Evolutionary conservation across 148 eudicot genomes (phyloP).

Genomic region (Limonium bicolor): DNA sequence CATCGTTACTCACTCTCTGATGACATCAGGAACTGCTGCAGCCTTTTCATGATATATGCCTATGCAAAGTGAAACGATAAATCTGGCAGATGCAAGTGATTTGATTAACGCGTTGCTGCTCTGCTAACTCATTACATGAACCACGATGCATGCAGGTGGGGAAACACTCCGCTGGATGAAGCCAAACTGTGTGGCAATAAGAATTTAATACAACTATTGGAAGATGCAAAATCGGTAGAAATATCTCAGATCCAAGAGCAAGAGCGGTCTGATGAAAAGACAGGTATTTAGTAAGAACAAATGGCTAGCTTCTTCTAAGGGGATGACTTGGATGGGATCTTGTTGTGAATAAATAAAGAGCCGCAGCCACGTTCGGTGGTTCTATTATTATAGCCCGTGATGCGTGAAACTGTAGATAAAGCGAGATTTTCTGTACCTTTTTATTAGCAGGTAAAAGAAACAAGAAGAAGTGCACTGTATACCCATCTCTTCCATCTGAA

Average conservation of each 20-base stretch:
- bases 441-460: constrained; percentile 17
- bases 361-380: background rate
- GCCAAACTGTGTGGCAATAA: constrained; percentile 38
- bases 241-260: constrained; percentile 18
- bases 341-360: too few species aligned
- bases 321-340: too few species aligned
- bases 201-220: constrained; percentile 51
- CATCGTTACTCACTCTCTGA: too few species aligned
- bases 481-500: constrained; percentile 48
- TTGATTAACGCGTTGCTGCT: background rate
- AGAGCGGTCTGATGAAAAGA: constrained; percentile 14
- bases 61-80: background rate
- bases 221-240: constrained; percentile 47
- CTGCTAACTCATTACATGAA: background rate
- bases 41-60: too few species aligned
- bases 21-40: too few species aligned
- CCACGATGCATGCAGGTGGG: constrained; percentile 61
- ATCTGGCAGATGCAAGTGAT: background rate
- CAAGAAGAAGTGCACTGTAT: constrained; percentile 47
- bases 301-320: too few species aligned
- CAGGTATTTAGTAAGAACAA: too few species aligned
- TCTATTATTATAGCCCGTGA: background rate
- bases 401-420: background rate
- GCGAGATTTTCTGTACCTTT: background rate
- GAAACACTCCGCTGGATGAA: constrained; percentile 57